phyloP scores from a whole-genome alignment of 108 stramenopile species.

The Cyclotella baltica region DNA sequence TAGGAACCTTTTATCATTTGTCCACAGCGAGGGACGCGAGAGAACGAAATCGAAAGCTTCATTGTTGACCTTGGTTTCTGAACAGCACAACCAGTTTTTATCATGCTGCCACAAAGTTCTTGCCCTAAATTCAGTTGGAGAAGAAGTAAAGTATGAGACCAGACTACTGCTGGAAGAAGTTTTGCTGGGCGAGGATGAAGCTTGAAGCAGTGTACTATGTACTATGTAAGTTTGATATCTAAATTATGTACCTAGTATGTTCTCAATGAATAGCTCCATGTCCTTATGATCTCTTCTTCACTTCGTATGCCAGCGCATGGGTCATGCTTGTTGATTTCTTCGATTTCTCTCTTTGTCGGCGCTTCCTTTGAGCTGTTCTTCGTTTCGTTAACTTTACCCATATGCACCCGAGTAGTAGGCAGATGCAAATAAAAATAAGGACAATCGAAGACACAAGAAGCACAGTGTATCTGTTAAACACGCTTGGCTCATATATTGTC shows the following conservation, averaged over 20 bases:
- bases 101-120: slow-evolving; percentile 38
- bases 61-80: slow-evolving; percentile 27
- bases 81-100: slow-evolving; percentile 32
- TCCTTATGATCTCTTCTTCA: background rate
- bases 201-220: background rate
- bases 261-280: background rate
- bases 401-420: background rate
- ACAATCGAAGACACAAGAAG: slow-evolving; percentile 10
- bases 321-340: background rate
- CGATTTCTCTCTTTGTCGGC: background rate
- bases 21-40: slow-evolving; percentile 13
- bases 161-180: slow-evolving; percentile 36
- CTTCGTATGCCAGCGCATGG: slow-evolving; percentile 27
- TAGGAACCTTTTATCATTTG: slow-evolving; percentile 35
- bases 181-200: slow-evolving; percentile 19
- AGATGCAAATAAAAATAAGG: slow-evolving; percentile 2
- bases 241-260: background rate
- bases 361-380: background rate
- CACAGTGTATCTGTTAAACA: slow-evolving; percentile 59
- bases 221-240: background rate
- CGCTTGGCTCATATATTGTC: slow-evolving; percentile 69
- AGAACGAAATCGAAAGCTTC: slow-evolving; percentile 11
- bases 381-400: slow-evolving; percentile 10
- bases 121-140: slow-evolving; percentile 23
- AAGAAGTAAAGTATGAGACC: slow-evolving; percentile 36